Evolutionary conservation across 2,329 filamentous ascomycete species (phyloP).

Genomic region (Botrytis paeoniae): DNA sequence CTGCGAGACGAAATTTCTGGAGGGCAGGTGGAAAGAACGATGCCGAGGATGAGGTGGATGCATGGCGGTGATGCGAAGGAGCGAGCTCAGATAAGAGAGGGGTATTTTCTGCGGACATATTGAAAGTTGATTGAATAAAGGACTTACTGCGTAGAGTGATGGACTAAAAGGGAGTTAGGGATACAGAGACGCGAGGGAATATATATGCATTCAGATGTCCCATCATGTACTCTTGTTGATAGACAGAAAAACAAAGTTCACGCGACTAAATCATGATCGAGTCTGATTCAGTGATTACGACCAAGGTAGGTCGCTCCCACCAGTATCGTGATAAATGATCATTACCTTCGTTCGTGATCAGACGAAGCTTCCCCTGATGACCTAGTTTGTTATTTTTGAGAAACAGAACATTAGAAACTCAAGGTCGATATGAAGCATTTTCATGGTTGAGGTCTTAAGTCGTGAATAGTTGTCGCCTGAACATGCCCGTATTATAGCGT

Average conservation of each 20-base stretch:
- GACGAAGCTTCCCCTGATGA: not conserved
- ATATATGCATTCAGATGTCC: not conserved
- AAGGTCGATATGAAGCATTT: not conserved
- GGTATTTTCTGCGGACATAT: slow-evolving; percentile 1
- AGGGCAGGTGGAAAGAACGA: not conserved
- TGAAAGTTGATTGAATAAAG: not conserved
- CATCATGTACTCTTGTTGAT: not conserved
- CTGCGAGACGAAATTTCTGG: slow-evolving; percentile 6
- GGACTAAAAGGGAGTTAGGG: not conserved
- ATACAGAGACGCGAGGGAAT: not conserved
- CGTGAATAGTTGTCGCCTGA: not conserved
- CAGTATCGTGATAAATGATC: not conserved
- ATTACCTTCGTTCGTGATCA: not conserved
- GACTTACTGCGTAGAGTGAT: not conserved
- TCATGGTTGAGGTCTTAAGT: not conserved
- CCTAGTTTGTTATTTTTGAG: not conserved
- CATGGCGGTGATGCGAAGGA: not conserved
- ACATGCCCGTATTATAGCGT: not conserved
- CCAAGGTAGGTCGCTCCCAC: not conserved
- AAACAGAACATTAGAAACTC: not conserved
- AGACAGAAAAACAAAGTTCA: slow-evolving; percentile 10
- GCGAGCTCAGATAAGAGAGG: not conserved
- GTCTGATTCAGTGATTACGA: not conserved
- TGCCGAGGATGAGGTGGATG: not conserved
- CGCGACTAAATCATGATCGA: slow-evolving; percentile 8